Evolutionary conservation across 2,329 filamentous ascomycete genomes (phyloP), one percentile per base, ranked within the genome.

Genomic region (Aspergillus sp.): DNA sequence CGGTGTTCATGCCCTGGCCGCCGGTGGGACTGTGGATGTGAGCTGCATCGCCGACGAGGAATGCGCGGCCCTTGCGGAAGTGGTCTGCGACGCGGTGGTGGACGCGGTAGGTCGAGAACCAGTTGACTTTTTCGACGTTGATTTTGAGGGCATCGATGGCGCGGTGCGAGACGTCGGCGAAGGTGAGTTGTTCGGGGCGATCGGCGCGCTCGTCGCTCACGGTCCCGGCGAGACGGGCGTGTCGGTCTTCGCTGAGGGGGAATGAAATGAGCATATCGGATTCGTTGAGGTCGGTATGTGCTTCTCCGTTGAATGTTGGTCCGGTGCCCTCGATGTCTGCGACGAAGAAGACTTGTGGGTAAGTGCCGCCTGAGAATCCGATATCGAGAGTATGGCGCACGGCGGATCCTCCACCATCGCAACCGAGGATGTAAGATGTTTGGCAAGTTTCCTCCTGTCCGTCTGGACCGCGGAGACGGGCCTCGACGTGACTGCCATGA

Each of bases 1-100:
- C 76, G 0, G 75, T 75, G 52, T 81, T 81, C 73, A 81, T 76
- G 1, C 78, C 78, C 52, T 79, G 77, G 0, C 75, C 79, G 2
- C 76, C 78, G 0, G 73, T 71, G 0, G 76, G 76, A 32, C 68
- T 76, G 47, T 81, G 76, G 9, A 77, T 76, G 46, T 82, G 78
- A 1, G 75, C 76, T 5, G 78, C 76, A 44, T 82, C 79, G 10
- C 78, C 78, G 2, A 74, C 77, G 0, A 82, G 60, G 36, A 81
- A 74, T 3, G 77, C 64, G 3, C 76, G 68, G 2, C 72, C 70
- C 19, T 68, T 65, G 5, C 71, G 70, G 51, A 77, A 75, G 7
- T 47, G 52, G 6, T 61, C 60, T 2, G 67, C 66, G 28, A 69
- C 64, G 6, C 71, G 60, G 50, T 73, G 65, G 52, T 73, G 72